phyloP scores from a whole-genome alignment of 306 rosid species.

The Acacia confusa region DNA sequence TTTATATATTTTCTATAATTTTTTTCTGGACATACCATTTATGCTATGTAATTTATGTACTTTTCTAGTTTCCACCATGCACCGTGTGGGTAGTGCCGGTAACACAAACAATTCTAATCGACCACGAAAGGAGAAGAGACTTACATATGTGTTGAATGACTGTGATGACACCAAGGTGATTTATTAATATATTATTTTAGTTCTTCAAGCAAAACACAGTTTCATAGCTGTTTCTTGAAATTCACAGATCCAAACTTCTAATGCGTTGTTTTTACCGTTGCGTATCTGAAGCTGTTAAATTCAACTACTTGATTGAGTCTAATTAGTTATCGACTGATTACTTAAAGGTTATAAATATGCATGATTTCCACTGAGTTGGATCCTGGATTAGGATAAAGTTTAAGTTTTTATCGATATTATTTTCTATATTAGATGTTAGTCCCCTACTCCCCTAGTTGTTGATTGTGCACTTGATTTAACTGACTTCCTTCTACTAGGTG shows the following conservation, averaged over 20 bases:
- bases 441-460: not conserved
- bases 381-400: constrained; percentile 3
- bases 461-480: not conserved
- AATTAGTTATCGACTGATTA: not conserved
- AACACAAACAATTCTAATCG: constrained; percentile 83
- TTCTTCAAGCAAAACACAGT: constrained; percentile 5
- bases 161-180: constrained; percentile 82
- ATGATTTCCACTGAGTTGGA: constrained; percentile 14
- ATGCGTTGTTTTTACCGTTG: not conserved
- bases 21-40: constrained; percentile 16
- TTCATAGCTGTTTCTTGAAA: constrained; percentile 25
- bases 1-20: constrained; percentile 16
- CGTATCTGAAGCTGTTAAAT: constrained; percentile 8
- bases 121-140: constrained; percentile 93
- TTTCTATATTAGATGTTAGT: not conserved
- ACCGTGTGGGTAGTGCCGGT: constrained; percentile 97
- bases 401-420: not conserved
- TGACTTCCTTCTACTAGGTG: constrained; percentile 20
- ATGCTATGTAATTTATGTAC: constrained; percentile 15
- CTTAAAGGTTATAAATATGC: not conserved
- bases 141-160: constrained; percentile 84
- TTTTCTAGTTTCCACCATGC: constrained; percentile 72
- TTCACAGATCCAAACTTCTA: not conserved
- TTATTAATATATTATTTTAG: constrained; percentile 25
- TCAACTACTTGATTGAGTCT: constrained; percentile 9